Evolutionary conservation across 1,139 yeast genomes (phyloP), one percentile per base, ranked within the genome.

Genomic region (Saccharomycopsis crataegensis): DNA sequence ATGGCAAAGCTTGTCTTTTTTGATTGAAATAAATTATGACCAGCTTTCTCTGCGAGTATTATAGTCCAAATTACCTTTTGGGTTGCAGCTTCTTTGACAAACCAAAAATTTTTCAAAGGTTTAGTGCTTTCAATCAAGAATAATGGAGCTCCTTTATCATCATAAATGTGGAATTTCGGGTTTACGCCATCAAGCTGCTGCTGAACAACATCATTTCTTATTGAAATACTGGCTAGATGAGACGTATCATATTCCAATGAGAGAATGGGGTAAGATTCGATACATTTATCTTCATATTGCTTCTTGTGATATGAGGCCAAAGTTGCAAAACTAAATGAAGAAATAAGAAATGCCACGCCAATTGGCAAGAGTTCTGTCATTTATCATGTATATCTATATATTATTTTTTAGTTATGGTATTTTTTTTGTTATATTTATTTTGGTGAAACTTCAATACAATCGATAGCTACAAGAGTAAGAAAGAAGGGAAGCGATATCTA

Each of bases 271-370:
- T 54, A 52, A 12, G 46, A 44, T 9, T 54, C 44, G 6, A 12
- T 46, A 7, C 22, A 43, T 8, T 16, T 28, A n/a, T 41, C 38
- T 33, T 56, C 50, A 37, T 54, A 51, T 33, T 51, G 45, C 17
- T 46, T 50, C 33, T 46, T 44, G 38, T 56, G 48, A 28, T 53
- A 45, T 11, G 49, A 42, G 9, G 58, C 48, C 17, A 56, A 12
- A 5, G 53, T 33, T 8, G 58, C 54, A 22, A 54, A 43, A 6
- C 45, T 37, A 33, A 56, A 34, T 17, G 58, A 53, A n/a, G 50
- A 38, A 14, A 50, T 43, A 36, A 52, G 34, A 16, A 54, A 37
- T 5, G 45, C 52, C 16, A 50, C 43, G 8, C 54, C 53, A 16
- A 48, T 34, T 11, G 50, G 37, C 4, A 52, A 14, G 7, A 44